Percentiles rank a stretch among this genome's conserved stretches.
These are phyloP conservation scores for Silene conica DNA, from an alignment of 148 eudicot species.

Conservation along the genomic window DNA sequence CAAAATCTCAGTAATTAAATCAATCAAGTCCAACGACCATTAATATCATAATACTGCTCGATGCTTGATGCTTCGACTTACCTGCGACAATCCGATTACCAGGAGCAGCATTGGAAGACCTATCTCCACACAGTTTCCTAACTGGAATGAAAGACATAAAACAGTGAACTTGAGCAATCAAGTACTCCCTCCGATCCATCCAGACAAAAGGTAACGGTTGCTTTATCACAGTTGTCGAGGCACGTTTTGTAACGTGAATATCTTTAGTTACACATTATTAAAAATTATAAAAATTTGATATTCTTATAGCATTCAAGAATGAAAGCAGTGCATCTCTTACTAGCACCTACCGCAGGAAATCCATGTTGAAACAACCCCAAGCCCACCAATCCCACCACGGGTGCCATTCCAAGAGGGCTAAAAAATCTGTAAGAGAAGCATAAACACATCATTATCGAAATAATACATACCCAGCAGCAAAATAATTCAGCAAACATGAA, in stretches of 20 bases:
- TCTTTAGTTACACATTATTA: too few relatives aligned
- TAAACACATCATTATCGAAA: neutral
- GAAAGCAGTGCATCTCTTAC: neutral
- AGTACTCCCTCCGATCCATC: too few relatives aligned
- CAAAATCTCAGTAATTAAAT: slow-evolving; percentile 2
- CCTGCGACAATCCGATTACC: slow-evolving; percentile 84
- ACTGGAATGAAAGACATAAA: slow-evolving; percentile 38
- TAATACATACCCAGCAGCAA: neutral
- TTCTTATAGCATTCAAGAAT: neutral
- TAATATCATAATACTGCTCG: neutral
- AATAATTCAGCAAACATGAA: too few relatives aligned
- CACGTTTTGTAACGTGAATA: too few relatives aligned
- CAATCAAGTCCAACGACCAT: neutral
- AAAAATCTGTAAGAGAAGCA: slow-evolving; percentile 59
- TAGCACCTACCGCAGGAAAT: slow-evolving; percentile 74
- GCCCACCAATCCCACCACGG: slow-evolving; percentile 97
- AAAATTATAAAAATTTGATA: too few relatives aligned
- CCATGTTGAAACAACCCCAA: slow-evolving; percentile 91
- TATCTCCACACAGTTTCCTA: slow-evolving; percentile 90
- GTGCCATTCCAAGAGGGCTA: slow-evolving; percentile 99
- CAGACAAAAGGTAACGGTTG: too few relatives aligned
- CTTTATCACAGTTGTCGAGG: too few relatives aligned
- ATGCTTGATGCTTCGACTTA: slow-evolving; percentile 25
- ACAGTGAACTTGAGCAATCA: neutral
- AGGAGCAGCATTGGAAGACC: slow-evolving; percentile 84